Conservation (phyloP, 139 green algal species). For the Pycnococcus provasolii region DNA sequence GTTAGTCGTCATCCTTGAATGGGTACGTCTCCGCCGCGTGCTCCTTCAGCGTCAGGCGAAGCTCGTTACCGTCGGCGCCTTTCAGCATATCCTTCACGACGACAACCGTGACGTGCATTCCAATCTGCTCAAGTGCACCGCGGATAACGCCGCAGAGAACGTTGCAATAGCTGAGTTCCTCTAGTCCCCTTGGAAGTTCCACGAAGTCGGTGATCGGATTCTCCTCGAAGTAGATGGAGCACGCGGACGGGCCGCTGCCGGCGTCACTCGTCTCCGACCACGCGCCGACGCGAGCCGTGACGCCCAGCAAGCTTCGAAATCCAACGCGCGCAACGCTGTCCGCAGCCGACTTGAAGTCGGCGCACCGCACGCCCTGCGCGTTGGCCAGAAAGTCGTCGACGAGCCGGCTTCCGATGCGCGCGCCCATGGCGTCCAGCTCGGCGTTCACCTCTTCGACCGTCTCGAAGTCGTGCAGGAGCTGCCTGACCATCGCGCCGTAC, state of each 20-base stretch:
- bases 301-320: constrained; percentile 85
- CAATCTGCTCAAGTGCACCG: constrained; percentile 79
- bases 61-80: constrained; percentile 13
- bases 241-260: constrained; percentile 37
- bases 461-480: constrained; percentile 86
- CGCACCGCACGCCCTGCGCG: constrained; percentile 52
- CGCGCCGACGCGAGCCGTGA: constrained; percentile 51
- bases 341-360: constrained; percentile 63
- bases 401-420: constrained; percentile 84
- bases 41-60: constrained; percentile 60
- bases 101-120: constrained; percentile 60
- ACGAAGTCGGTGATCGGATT: constrained; percentile 93
- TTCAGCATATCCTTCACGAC: constrained; percentile 19
- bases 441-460: constrained; percentile 84
- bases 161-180: constrained; percentile 74
- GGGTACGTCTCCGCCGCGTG: constrained; percentile 52
- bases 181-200: constrained; percentile 79
- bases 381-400: constrained; percentile 94
- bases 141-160: constrained; percentile 79
- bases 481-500: constrained; percentile 90
- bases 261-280: constrained; percentile 66
- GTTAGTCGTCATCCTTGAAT: constrained; percentile 88
- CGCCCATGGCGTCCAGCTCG: constrained; percentile 90
- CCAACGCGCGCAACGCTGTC: constrained; percentile 61
- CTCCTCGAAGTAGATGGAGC: constrained; percentile 76